phyloP scores from a whole-genome alignment of 1,139 yeast genomes.

The Suhomyces bokatorum region DNA sequence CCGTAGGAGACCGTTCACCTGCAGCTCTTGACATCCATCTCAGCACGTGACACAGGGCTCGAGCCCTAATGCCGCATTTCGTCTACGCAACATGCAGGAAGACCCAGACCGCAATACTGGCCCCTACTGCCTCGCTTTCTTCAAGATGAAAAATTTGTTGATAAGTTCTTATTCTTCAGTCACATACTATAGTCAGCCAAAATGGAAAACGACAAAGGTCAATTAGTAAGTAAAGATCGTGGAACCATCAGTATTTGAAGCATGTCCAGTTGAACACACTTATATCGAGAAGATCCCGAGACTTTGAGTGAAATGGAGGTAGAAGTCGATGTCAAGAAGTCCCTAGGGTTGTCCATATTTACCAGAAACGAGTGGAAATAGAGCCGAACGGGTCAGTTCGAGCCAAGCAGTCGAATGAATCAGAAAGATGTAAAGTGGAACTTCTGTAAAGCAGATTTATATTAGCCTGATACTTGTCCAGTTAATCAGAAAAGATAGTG shows the following conservation, averaged over 20 bases:
- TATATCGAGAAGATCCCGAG: too few relatives aligned
- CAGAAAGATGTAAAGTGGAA: too few relatives aligned
- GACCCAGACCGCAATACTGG: conserved; percentile 12
- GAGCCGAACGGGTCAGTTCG: too few relatives aligned
- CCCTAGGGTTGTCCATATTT: too few relatives aligned
- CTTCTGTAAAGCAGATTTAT: too few relatives aligned
- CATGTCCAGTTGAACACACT: background rate
- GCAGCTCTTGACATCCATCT: background rate
- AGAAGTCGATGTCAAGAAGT: too few relatives aligned
- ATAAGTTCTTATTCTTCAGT: conserved; percentile 11
- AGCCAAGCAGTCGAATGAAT: too few relatives aligned
- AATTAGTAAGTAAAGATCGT: conserved; percentile 75
- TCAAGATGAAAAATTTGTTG: conserved; percentile 14
- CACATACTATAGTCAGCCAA: conserved; percentile 41
- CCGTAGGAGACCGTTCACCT: too few relatives aligned
- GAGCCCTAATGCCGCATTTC: conserved; percentile 15
- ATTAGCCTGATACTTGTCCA: too few relatives aligned
- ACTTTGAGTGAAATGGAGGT: too few relatives aligned
- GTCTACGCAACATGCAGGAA: conserved; percentile 7
- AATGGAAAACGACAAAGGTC: conserved; percentile 99
- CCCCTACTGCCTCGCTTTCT: conserved; percentile 10
- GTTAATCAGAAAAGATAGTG: too few relatives aligned
- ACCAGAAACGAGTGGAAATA: too few relatives aligned
- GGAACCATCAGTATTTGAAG: background rate
- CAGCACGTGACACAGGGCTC: conserved; percentile 18